These are phyloP conservation scores for Metschnikowia rubicola DNA, from an alignment of 805 yeast species.

Conservation along the genomic window DNA sequence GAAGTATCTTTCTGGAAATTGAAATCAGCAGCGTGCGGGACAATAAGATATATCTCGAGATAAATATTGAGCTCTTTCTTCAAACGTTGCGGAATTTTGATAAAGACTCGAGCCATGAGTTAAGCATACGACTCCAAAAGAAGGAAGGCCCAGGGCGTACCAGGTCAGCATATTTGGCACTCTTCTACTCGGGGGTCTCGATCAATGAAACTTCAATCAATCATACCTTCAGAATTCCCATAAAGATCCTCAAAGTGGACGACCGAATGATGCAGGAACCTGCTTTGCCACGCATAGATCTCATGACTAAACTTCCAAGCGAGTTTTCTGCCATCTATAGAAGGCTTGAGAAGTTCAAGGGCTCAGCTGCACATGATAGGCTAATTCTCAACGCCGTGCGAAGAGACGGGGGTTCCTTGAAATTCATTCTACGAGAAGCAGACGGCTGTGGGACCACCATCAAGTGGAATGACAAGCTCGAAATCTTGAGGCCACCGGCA, in stretches of 20 bases:
- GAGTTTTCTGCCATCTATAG: slow-evolving; percentile 53
- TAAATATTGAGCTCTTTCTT: slow-evolving; percentile 57
- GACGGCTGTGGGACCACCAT: slow-evolving; percentile 50
- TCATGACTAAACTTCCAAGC: slow-evolving; percentile 50
- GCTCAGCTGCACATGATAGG: slow-evolving; percentile 35
- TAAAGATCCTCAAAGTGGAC: slow-evolving; percentile 54
- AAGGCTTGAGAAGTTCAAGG: slow-evolving; percentile 64
- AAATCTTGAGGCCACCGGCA: slow-evolving; percentile 36
- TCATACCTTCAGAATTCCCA: slow-evolving; percentile 71
- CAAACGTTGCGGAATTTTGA: slow-evolving; percentile 59
- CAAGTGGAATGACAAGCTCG: slow-evolving; percentile 56
- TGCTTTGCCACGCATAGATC: slow-evolving; percentile 48
- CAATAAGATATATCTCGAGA: slow-evolving; percentile 55
- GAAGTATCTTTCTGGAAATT: slow-evolving; percentile 44
- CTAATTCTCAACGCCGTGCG: slow-evolving; percentile 49
- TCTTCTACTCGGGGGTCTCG: slow-evolving; percentile 51
- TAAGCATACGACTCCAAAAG: slow-evolving; percentile 51
- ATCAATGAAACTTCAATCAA: slow-evolving; percentile 44
- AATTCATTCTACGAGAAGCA: slow-evolving; percentile 53
- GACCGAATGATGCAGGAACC: slow-evolving; percentile 60
- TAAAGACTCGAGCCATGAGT: slow-evolving; percentile 46
- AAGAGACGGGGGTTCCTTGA: slow-evolving; percentile 44
- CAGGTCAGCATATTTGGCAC: slow-evolving; percentile 49
- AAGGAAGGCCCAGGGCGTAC: slow-evolving; percentile 29
- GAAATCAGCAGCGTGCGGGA: slow-evolving; percentile 52